phyloP scores from a whole-genome alignment of 2,329 filamentous ascomycete species.

The Trichophyton rubrum region DNA sequence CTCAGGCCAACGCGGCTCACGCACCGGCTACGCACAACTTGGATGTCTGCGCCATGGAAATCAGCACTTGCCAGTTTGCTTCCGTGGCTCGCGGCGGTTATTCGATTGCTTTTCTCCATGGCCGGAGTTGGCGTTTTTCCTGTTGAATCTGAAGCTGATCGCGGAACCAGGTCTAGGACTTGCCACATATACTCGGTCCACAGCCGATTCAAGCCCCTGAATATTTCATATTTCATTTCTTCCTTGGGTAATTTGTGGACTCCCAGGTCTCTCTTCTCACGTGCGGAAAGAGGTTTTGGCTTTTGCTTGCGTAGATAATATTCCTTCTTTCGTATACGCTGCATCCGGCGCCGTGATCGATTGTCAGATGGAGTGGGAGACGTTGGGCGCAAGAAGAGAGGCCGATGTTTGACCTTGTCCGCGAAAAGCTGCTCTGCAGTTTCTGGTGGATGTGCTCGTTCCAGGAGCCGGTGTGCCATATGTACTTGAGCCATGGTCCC shows the following conservation, averaged over 20 bases:
- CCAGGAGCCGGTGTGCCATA: constrained; percentile 54
- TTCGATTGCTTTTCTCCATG: constrained; percentile 18
- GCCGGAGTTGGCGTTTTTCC: constrained; percentile 11
- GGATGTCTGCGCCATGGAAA: constrained; percentile 73
- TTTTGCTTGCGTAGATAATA: constrained; percentile 40
- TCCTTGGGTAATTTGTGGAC: constrained; percentile 62
- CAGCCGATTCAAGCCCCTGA: constrained; percentile 60
- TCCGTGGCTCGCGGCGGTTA: constrained; percentile 44
- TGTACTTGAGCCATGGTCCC: constrained; percentile 20
- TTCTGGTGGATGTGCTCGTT: constrained; percentile 65
- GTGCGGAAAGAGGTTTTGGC: constrained; percentile 61
- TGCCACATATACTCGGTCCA: constrained; percentile 83
- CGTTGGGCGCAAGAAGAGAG: constrained; percentile 64
- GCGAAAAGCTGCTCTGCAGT: constrained; percentile 59
- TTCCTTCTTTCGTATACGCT: constrained; percentile 36
- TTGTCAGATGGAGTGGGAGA: constrained; percentile 51
- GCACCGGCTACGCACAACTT: constrained; percentile 72
- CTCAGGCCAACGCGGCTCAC: constrained; percentile 66
- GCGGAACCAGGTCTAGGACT: constrained; percentile 46
- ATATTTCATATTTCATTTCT: constrained; percentile 60
- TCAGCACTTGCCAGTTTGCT: constrained; percentile 69
- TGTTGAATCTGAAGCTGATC: constrained; percentile 23
- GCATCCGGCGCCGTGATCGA: constrained; percentile 41
- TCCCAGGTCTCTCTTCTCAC: constrained; percentile 59
- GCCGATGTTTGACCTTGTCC: constrained; percentile 72